Conservation (phyloP, 2,329 filamentous ascomycete species). For the Dryadomyces quercivorus region DNA sequence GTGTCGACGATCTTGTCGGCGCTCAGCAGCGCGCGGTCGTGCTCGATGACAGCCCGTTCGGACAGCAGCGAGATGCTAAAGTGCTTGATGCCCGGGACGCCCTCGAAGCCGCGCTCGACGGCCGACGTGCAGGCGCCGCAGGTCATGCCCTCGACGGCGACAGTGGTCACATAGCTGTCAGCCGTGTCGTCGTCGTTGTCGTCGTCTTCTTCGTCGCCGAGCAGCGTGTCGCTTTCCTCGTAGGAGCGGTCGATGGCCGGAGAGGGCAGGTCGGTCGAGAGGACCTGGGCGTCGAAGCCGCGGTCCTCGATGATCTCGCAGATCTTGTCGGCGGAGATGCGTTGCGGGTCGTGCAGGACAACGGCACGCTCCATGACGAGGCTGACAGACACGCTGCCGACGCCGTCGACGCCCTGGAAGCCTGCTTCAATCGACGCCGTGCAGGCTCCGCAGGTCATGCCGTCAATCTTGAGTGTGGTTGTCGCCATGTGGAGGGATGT, state of each 20-base stretch:
- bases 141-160: slow-evolving; percentile 80
- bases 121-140: slow-evolving; percentile 83
- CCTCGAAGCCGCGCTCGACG: slow-evolving; percentile 68
- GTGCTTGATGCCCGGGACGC: slow-evolving; percentile 57
- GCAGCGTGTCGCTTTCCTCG: slow-evolving; percentile 25
- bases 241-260: slow-evolving; percentile 29
- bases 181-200: slow-evolving; percentile 25
- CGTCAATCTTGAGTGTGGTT: slow-evolving; percentile 80
- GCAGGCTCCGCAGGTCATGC: slow-evolving; percentile 86
- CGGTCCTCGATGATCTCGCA: slow-evolving; percentile 82
- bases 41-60: slow-evolving; percentile 74
- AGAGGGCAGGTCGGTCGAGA: slow-evolving; percentile 64
- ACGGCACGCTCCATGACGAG: slow-evolving; percentile 95
- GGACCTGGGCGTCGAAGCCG: slow-evolving; percentile 81
- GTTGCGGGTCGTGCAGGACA: slow-evolving; percentile 70
- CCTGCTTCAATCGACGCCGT: slow-evolving; percentile 90
- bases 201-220: slow-evolving; percentile 24
- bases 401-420: slow-evolving; percentile 70
- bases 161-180: slow-evolving; percentile 52
- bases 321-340: slow-evolving; percentile 62
- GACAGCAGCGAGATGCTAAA: slow-evolving; percentile 78
- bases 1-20: slow-evolving; percentile 42
- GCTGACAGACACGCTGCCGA: slow-evolving; percentile 80
- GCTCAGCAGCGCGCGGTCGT: slow-evolving; percentile 49
- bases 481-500: slow-evolving; percentile 61